Conservation (phyloP, 2,329 filamentous ascomycete genomes). For the Hypoxylon sp. region DNA sequence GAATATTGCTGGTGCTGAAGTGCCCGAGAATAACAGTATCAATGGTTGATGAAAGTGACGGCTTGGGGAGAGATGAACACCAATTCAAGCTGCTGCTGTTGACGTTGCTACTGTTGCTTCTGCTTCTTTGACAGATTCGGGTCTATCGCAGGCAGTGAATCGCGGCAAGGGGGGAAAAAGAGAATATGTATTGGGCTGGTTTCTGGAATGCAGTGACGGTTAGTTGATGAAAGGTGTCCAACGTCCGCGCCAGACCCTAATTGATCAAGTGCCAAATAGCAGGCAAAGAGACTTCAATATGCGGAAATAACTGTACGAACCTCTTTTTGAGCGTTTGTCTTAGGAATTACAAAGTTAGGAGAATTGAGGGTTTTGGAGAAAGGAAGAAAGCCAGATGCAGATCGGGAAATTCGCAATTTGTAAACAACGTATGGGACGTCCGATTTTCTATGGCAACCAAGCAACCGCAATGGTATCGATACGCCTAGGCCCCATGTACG, state of each 20-base stretch:
- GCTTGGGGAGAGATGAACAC: constrained; percentile 20
- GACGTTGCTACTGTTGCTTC: constrained; percentile 5
- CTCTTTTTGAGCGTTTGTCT: constrained; percentile 22
- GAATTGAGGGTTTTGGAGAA: not conserved
- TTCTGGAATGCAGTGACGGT: constrained; percentile 40
- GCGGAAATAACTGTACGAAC: constrained; percentile 32
- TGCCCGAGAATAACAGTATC: not conserved
- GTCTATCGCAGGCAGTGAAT: constrained; percentile 21
- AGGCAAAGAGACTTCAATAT: constrained; percentile 23
- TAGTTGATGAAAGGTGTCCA: constrained; percentile 32
- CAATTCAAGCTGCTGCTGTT: constrained; percentile 10
- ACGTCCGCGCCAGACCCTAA: constrained; percentile 13
- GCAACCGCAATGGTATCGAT: constrained; percentile 23
- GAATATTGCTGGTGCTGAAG: constrained; percentile 5
- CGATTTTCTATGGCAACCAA: constrained; percentile 44
- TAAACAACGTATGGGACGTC: constrained; percentile 42
- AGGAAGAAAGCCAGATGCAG: constrained; percentile 8
- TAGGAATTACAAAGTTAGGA: constrained; percentile 16
- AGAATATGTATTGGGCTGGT: constrained; percentile 24
- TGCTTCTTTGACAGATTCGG: constrained; percentile 28
- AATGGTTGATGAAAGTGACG: not conserved
- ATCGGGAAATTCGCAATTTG: constrained; percentile 30
- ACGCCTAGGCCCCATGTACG: not conserved
- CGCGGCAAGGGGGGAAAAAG: constrained; percentile 27
- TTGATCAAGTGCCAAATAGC: constrained; percentile 19